Evolutionary conservation across 768 basidiomycete genomes (phyloP).

Genomic region (Termitomyces sp.): DNA sequence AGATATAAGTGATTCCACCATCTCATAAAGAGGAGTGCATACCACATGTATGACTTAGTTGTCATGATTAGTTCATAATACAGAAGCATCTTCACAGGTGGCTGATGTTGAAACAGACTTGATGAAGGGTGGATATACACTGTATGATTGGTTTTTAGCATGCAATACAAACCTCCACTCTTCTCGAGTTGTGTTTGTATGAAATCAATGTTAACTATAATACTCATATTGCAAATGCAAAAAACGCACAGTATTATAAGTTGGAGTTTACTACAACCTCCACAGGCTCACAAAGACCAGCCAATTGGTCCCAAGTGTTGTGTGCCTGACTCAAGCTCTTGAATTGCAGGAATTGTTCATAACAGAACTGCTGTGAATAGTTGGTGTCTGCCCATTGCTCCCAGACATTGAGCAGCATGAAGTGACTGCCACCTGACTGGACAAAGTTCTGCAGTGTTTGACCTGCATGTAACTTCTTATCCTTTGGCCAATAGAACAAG

Average conservation of each 20-base stretch:
- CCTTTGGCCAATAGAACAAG: no score
- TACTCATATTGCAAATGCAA: not conserved
- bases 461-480: no score
- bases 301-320: no score
- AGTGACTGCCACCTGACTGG: no score
- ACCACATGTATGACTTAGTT: conserved; percentile 94
- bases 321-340: no score
- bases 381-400: no score
- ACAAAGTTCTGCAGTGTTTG: no score
- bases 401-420: no score
- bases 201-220: not conserved
- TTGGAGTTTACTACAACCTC: no score
- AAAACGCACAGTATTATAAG: conserved; percentile 76
- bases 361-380: no score
- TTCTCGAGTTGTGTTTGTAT: conserved; percentile 85
- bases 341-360: no score
- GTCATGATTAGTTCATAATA: conserved; percentile 99
- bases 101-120: conserved; percentile 91
- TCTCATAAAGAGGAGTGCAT: conserved; percentile 9
- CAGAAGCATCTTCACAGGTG: conserved; percentile 83
- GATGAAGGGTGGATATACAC: conserved; percentile 97
- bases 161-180: conserved; percentile 95
- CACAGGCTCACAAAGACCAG: no score
- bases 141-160: conserved; percentile 93
- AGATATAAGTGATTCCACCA: not conserved